phyloP scores from a whole-genome alignment of 108 stramenopile genomes.

The Cafeteria roenbergensis region DNA sequence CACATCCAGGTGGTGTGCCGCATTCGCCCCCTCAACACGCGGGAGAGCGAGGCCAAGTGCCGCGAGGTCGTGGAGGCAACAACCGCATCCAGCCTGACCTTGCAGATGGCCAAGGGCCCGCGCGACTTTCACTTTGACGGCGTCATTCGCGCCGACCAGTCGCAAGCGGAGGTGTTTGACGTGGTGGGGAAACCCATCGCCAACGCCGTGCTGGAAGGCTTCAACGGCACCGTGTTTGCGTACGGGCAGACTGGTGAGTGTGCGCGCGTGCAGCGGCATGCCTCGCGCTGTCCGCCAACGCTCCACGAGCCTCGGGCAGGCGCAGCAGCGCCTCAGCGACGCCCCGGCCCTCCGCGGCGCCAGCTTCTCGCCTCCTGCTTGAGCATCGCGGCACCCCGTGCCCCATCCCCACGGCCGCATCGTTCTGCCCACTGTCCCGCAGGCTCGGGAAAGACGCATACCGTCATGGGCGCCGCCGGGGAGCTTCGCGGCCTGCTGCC shows the following conservation, averaged over 20 bases:
- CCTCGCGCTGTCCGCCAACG: no score
- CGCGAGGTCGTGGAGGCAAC: background rate
- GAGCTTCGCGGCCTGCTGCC: constrained; percentile 17
- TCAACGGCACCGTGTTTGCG: constrained; percentile 28
- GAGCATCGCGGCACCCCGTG: no score
- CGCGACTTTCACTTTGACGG: constrained; percentile 19
- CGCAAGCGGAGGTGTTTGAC: constrained; percentile 20
- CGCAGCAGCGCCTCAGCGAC: no score
- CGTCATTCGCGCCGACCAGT: constrained; percentile 7
- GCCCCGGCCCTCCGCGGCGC: no score
- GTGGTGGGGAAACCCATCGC: constrained; percentile 15
- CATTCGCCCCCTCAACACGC: background rate
- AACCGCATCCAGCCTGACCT: background rate
- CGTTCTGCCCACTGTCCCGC: no score
- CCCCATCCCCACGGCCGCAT: no score
- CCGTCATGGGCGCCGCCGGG: background rate
- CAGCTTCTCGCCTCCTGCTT: no score
- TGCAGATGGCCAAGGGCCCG: background rate
- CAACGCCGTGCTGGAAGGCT: constrained; percentile 13
- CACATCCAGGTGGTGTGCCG: constrained; percentile 6
- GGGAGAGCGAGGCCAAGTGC: background rate
- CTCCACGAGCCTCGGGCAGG: no score
- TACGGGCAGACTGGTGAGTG: constrained; percentile 35
- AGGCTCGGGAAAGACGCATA: no score
- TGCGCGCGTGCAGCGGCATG: no score